These are phyloP conservation scores for Antitrichia curtipendula DNA, from an alignment of 225 moss, liverwort and hornwort species.

Conservation along the genomic window DNA sequence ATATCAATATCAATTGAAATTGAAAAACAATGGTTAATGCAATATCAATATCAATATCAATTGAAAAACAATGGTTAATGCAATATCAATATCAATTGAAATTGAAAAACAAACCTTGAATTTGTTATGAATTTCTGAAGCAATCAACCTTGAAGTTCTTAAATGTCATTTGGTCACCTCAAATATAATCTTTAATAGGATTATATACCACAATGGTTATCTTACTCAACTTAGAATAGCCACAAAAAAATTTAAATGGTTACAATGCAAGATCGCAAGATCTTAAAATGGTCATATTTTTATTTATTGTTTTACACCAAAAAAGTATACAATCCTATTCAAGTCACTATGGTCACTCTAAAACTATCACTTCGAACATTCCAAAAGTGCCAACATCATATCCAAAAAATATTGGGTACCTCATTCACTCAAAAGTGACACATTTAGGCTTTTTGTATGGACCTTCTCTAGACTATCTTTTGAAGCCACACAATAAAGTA, in stretches of 20 bases:
- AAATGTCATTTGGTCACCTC: no score
- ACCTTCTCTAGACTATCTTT: fast-evolving
- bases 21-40: not conserved
- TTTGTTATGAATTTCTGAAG: not conserved
- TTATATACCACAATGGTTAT: not conserved
- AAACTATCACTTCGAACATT: not conserved
- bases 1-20: not conserved
- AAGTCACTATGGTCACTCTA: no score
- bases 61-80: not conserved
- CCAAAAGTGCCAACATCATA: fast-evolving
- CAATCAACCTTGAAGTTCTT: no score
- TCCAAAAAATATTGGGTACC: fast-evolving
- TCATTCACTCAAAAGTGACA: not conserved
- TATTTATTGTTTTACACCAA: no score
- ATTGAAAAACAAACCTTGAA: not conserved
- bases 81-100: not conserved
- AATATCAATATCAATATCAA: no score
- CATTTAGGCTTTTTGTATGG: not conserved
- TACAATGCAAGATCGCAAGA: not conserved
- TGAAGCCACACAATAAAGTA: not conserved
- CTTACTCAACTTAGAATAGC: not conserved
- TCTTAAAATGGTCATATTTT: no score
- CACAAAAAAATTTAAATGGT: not conserved
- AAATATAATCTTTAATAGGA: not conserved
- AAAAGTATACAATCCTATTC: not conserved